Percentiles rank a stretch among this genome's conserved stretches.
Conservation (phyloP, 106 monocot genomes). For the Amphibolis antarctica region DNA sequence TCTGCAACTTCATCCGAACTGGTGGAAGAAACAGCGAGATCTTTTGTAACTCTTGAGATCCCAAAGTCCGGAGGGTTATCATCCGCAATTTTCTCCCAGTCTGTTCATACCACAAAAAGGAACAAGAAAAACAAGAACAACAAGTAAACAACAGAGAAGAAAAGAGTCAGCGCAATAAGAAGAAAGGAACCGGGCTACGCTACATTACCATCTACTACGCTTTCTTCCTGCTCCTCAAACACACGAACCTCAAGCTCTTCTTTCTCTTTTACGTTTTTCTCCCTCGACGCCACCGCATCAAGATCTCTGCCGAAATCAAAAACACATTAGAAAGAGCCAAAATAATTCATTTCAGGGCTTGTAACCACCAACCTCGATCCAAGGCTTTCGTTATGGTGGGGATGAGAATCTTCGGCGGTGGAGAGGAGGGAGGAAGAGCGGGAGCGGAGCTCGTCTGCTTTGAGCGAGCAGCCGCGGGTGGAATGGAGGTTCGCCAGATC, state of each 20-base stretch:
- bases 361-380: too few species aligned
- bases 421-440: constrained; percentile 29
- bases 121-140: not conserved
- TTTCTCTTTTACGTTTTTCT: too few species aligned
- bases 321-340: not conserved
- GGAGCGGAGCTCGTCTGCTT: constrained; percentile 42
- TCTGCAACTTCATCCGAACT: not conserved
- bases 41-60: not conserved
- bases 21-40: not conserved
- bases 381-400: not conserved
- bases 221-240: too few species aligned
- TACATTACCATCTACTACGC: too few species aligned
- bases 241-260: too few species aligned
- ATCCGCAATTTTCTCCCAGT: constrained; percentile 51
- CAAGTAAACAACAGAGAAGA: not conserved
- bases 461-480: constrained; percentile 29
- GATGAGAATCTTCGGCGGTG: constrained; percentile 3
- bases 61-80: constrained; percentile 2
- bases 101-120: constrained; percentile 5
- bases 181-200: too few species aligned
- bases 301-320: too few species aligned
- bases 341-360: not conserved
- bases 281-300: too few species aligned
- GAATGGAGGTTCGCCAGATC: constrained; percentile 46
- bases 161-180: not conserved